Evolutionary conservation across 2,329 filamentous ascomycete species (phyloP).

Genomic region (Fusarium verrucosum): DNA sequence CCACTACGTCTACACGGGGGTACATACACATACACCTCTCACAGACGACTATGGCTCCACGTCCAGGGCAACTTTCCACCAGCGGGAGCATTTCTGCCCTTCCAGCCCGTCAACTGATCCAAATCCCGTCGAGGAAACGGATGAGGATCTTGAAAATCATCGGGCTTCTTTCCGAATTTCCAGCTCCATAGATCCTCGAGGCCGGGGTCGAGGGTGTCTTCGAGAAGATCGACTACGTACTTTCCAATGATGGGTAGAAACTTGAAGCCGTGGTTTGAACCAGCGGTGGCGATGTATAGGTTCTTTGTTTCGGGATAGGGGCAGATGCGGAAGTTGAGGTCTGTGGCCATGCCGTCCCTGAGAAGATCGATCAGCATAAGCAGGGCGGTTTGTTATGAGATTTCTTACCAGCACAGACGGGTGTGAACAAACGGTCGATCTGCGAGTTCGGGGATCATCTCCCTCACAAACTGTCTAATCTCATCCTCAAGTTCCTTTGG

Average conservation of each 20-base stretch:
- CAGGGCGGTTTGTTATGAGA: neutral
- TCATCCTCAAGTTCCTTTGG: conserved; percentile 62
- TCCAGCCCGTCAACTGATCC: conserved; percentile 33
- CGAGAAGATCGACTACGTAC: conserved; percentile 50
- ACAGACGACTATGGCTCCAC: conserved; percentile 35
- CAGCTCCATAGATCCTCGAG: conserved; percentile 53
- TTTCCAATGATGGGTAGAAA: conserved; percentile 64
- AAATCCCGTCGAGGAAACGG: conserved; percentile 35
- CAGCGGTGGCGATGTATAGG: conserved; percentile 61
- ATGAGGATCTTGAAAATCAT: conserved; percentile 35
- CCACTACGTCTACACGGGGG: neutral
- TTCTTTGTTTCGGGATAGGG: conserved; percentile 37
- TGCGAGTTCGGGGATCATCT: conserved; percentile 49
- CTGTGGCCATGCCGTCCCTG: conserved; percentile 46
- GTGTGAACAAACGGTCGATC: conserved; percentile 58
- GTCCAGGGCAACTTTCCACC: conserved; percentile 38
- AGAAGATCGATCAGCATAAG: neutral
- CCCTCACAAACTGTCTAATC: conserved; percentile 59
- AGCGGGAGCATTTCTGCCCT: conserved; percentile 34
- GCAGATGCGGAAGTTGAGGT: conserved; percentile 45
- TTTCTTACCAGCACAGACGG: conserved; percentile 54
- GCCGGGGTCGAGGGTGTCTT: conserved; percentile 51
- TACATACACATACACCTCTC: neutral
- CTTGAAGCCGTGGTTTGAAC: conserved; percentile 63
- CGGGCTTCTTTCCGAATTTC: conserved; percentile 33